Evolutionary conservation across 2,329 filamentous ascomycete species (phyloP).

Genomic region (Diaporthe citriasiana): DNA sequence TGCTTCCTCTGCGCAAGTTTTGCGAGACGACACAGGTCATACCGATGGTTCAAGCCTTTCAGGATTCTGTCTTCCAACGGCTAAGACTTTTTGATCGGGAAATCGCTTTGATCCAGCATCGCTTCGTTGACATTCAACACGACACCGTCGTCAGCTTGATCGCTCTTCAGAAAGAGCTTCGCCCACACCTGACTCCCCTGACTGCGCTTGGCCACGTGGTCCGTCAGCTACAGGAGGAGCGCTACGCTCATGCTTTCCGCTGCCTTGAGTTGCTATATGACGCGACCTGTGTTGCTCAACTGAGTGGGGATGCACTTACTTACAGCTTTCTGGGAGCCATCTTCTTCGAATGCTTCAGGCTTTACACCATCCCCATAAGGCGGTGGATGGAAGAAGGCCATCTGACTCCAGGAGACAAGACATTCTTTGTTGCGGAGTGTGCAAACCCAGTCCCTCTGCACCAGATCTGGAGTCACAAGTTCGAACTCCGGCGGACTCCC

Average conservation of each 20-base stretch:
- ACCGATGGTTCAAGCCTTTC: conserved; percentile 79
- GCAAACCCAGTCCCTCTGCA: conserved; percentile 69
- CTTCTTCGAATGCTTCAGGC: conserved; percentile 85
- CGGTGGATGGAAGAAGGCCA: conserved; percentile 88
- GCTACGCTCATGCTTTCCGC: conserved; percentile 71
- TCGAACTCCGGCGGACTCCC: conserved; percentile 72
- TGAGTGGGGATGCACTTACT: conserved; percentile 72
- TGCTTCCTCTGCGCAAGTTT: conserved; percentile 63
- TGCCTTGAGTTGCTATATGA: conserved; percentile 85
- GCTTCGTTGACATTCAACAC: conserved; percentile 66
- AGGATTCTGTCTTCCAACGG: conserved; percentile 70
- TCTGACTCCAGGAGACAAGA: conserved; percentile 73
- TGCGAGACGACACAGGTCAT: conserved; percentile 60
- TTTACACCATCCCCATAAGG: conserved; percentile 85
- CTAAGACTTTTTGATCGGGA: conserved; percentile 70
- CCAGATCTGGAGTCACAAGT: conserved; percentile 83
- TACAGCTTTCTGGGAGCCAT: conserved; percentile 76
- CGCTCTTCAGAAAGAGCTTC: conserved; percentile 70
- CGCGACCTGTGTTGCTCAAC: conserved; percentile 76
- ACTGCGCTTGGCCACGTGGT: conserved; percentile 74
- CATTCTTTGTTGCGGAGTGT: conserved; percentile 81
- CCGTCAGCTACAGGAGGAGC: conserved; percentile 65
- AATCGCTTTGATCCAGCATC: conserved; percentile 72
- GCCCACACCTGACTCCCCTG: conserved; percentile 67
- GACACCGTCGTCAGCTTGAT: conserved; percentile 77